Evolutionary conservation across 176 grass and related monocot species (phyloP), one percentile per base, ranked within the genome.

Genomic region (Juncus effusus): DNA sequence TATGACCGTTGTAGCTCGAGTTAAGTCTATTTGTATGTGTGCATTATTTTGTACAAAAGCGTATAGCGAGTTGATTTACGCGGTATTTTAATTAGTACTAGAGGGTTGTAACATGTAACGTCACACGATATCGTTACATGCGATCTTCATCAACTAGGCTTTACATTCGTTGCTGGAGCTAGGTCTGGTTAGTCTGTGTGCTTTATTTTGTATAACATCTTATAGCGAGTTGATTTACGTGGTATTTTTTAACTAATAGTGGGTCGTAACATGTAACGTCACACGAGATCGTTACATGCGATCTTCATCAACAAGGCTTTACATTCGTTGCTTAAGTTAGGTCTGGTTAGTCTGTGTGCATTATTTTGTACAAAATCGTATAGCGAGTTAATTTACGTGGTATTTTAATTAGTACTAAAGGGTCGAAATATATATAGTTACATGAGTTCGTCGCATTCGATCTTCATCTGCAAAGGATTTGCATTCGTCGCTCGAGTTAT

Each of bases 1-100:
- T 47, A 60, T 38, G 36, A 72, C 69, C 69, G 69, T 72, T 72
- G 16, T 38, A 8, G 51, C 12, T 40, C 13, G 36, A 16, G 4
- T 4, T 66, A 47, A 36, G 35, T 13, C 16, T 0, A 38, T 55
- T 1, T 9, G 1, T 40, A 49, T 70, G 51, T 8, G 2, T 36
- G 13, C 16, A 12, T 52, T 53, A 4, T 38, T 70, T 15, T 56
- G 13, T 70, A 10, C 40, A 3, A 16, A 56, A 40, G 13, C 39
- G 10, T 70, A 50, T 56, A 70, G 51, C 51, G 9, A 70, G 40
- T 70, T 8, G 36, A 47, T 47, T 47, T 47, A 9, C 4, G 9
- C 0, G 44, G 44, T 28, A 47, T 47, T 6, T 47, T 47, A n/a
- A n/a, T n/a, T n/a, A n/a, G n/a, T n/a, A n/a, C n/a, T n/a, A 47